phyloP scores from a whole-genome alignment of 2,329 filamentous ascomycete species.

The Aspergillus sergii region DNA sequence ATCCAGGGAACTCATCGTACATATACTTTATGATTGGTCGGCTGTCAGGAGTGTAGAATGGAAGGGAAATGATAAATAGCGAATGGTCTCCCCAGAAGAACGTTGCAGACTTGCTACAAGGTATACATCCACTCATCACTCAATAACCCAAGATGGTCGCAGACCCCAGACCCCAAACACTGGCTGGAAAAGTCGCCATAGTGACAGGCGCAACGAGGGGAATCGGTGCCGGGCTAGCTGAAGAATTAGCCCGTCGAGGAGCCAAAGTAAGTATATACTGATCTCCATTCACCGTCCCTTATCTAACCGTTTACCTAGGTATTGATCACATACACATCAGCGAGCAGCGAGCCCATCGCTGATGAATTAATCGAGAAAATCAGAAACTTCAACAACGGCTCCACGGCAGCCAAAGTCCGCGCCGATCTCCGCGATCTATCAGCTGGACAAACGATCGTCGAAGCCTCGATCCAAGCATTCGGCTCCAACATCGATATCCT shows the following conservation, averaged over 20 bases:
- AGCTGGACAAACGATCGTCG: not conserved
- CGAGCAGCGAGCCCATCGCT: not conserved
- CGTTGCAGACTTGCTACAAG: not conserved
- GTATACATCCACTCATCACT: not conserved
- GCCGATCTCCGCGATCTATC: slow-evolving; percentile 4
- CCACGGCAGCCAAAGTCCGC: not conserved
- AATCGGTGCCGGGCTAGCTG: slow-evolving; percentile 3
- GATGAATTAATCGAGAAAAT: not conserved
- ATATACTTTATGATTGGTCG: not conserved
- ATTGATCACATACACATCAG: slow-evolving; percentile 4
- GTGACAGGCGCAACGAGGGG: slow-evolving; percentile 10
- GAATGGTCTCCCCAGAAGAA: not conserved
- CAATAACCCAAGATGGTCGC: not conserved
- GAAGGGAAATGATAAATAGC: not conserved
- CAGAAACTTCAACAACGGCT: not conserved
- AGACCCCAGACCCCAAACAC: not conserved
- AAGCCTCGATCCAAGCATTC: not conserved
- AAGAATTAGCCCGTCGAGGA: slow-evolving; percentile 7
- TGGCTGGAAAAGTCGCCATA: slow-evolving; percentile 8
- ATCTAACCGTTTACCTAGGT: not conserved
- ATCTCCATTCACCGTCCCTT: not conserved
- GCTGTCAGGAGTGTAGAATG: not conserved
- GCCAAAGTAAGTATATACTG: not conserved
- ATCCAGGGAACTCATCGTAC: not conserved
- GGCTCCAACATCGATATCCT: slow-evolving; percentile 7